Evolutionary conservation across 208 protist species (phyloP), one percentile per base, ranked within the genome.

Genomic region (Leishmania gerbilli): DNA sequence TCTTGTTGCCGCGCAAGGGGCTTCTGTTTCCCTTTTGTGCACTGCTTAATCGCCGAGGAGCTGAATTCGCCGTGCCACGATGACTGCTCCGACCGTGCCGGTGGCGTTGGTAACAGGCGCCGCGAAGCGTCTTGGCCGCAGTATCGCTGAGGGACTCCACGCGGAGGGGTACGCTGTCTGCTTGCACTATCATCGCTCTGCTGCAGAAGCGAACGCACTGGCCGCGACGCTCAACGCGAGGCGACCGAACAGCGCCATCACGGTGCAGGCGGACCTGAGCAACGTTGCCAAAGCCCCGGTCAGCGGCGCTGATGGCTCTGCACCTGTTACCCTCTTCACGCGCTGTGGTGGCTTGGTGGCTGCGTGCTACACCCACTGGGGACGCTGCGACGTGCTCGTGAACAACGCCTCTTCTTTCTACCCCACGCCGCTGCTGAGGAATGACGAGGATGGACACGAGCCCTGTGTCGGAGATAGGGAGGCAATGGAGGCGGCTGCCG

Each of bases 321-420:
- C 67, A 7, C 27, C 49, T 2, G 27, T 65, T 58, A 37, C 86
- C 34, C 84, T 93, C 2, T 56, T 74, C 42, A 31, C 74, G 27
- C 86, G 89, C 34, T 95, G 91, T 62, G 83, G 79, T 2, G 80
- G 31, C 3, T 74, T 95, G 51, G 60, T 95, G 9, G 84, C 82
- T 27, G 79, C 17, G 53, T 97, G 91, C 77, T 91, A 90, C 79
- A 34, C 55, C 24, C 64, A 75, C 24, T 95, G 92, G 88, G 90
- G 93, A 5, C 91, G 91, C 17, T 93, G 89, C 74, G 93, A 97
- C 74, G 91, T 92, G 49, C 83, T 97, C 51, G 91, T 97, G n/a
- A 97, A 97, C 85, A 97, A 94, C 79, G 93, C 93, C 65, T 97
- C 93, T 2, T 86, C 91, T 9, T 97, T 90, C 75, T 92, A 89